These are phyloP conservation scores for Malus asiatica DNA, from an alignment of 306 rosid species.

Conservation along the genomic window DNA sequence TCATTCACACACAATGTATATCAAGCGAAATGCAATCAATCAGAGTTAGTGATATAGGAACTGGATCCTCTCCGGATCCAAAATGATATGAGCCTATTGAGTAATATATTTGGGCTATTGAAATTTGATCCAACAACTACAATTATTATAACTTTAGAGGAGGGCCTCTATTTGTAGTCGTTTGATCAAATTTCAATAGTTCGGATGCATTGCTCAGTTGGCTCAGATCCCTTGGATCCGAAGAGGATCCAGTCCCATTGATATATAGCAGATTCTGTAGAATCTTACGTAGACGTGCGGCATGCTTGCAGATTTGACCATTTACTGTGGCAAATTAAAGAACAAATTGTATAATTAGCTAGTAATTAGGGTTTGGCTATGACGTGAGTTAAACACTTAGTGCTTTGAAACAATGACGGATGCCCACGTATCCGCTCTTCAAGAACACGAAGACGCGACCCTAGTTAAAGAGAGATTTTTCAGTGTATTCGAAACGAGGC, in stretches of 20 bases:
- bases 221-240: no score
- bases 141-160: no score
- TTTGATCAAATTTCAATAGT: no score
- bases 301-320: background rate
- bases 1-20: background rate
- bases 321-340: background rate
- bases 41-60: background rate
- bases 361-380: background rate
- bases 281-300: background rate
- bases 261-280: background rate
- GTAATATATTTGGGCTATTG: no score
- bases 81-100: no score
- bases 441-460: background rate
- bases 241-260: no score
- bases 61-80: no score
- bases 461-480: no score
- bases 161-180: no score
- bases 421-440: background rate
- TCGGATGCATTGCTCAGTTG: no score
- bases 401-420: background rate
- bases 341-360: background rate
- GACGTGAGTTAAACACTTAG: background rate
- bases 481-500: fast-evolving
- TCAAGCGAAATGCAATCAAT: background rate
- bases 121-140: no score